phyloP scores from a whole-genome alignment of 2,329 filamentous ascomycete species.

The Penicillium hordei region DNA sequence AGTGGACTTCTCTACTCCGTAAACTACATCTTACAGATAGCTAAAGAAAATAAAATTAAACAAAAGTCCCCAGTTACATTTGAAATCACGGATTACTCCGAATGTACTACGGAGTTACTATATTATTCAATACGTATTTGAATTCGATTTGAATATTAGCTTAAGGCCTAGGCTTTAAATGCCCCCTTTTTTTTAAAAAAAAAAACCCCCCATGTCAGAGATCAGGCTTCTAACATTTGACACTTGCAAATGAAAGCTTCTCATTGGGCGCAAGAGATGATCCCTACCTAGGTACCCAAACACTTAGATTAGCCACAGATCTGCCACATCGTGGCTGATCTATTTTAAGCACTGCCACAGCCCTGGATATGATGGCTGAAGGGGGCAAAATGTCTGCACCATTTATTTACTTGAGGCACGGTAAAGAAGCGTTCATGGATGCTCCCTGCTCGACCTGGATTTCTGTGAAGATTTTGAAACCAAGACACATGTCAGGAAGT shows the following conservation, averaged over 20 bases:
- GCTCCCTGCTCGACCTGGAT: not conserved
- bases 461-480: not conserved
- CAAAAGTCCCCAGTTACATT: conserved; percentile 2
- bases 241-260: not conserved
- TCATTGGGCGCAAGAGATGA: not conserved
- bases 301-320: conserved; percentile 9
- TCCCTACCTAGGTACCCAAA: not conserved
- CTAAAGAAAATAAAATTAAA: not conserved
- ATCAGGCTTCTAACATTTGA: not conserved
- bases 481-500: not conserved
- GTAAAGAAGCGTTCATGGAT: not conserved
- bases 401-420: not conserved
- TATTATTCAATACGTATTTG: not conserved
- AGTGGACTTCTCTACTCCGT: not conserved
- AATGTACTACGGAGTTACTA: not conserved
- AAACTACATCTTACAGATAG: not conserved
- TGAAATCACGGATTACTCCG: conserved; percentile 8
- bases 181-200: not conserved
- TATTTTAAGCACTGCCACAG: conserved; percentile 15
- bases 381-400: not conserved
- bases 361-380: not conserved
- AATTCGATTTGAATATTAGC: not conserved
- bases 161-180: conserved; percentile 1
- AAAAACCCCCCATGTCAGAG: not conserved
- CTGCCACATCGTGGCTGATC: conserved; percentile 21